Evolutionary conservation across 495 filamentous ascomycete genomes (phyloP).

Genomic region (Daldinia loculata): DNA sequence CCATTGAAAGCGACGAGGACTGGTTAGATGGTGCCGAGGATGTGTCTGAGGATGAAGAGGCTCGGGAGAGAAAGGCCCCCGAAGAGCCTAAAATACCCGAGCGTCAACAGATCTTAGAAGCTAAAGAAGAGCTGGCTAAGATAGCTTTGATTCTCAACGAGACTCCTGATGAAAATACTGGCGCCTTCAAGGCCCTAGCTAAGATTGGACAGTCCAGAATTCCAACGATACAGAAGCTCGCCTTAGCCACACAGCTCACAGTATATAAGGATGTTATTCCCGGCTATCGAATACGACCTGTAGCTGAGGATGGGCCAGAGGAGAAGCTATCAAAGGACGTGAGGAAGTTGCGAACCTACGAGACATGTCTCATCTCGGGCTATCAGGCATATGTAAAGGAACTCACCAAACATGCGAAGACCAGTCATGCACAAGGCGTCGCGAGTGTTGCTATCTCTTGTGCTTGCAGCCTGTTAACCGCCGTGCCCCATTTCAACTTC

Average conservation of each 20-base stretch:
- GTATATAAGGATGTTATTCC: constrained; percentile 97
- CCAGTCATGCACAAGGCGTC: constrained; percentile 53
- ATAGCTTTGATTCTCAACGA: constrained; percentile 85
- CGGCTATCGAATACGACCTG: constrained; percentile 89
- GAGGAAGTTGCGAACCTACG: constrained; percentile 77
- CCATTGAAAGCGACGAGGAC: constrained; percentile 60
- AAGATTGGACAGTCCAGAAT: constrained; percentile 75
- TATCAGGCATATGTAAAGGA: constrained; percentile 86
- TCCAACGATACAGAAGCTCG: constrained; percentile 80
- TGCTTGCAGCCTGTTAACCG: constrained; percentile 76
- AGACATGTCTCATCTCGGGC: constrained; percentile 80
- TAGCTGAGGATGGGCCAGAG: constrained; percentile 72
- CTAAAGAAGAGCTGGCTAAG: constrained; percentile 91
- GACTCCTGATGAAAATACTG: constrained; percentile 88
- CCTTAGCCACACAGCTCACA: constrained; percentile 82
- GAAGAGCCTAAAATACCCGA: constrained; percentile 70
- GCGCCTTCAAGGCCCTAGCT: constrained; percentile 77
- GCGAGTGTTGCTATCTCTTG: constrained; percentile 82
- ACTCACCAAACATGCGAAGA: constrained; percentile 68
- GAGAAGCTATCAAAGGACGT: constrained; percentile 93
- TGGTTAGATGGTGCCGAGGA: constrained; percentile 60
- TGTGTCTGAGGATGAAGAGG: constrained; percentile 51
- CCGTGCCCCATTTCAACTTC: constrained; percentile 97
- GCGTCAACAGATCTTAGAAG: constrained; percentile 79
- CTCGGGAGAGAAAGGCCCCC: constrained; percentile 32